phyloP scores from a whole-genome alignment of 2,329 filamentous ascomycete genomes.

The Cyclaneusma minus region DNA sequence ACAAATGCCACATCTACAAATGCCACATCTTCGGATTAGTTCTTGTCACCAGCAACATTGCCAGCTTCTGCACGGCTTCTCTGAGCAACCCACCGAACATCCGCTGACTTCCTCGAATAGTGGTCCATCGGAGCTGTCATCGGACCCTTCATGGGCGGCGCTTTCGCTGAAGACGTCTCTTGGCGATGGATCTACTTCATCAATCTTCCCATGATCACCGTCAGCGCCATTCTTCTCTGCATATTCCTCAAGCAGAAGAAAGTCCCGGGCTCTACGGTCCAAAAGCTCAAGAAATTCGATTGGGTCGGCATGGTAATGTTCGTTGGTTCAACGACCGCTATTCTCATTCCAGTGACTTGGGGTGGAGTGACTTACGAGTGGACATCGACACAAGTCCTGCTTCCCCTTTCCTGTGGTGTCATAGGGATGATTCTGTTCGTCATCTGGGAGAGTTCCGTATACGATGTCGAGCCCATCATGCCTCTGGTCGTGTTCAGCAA shows the following conservation, averaged over 20 bases:
- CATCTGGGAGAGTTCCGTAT: slow-evolving; percentile 32
- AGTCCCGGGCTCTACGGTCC: slow-evolving; percentile 8
- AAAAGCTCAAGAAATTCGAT: slow-evolving; percentile 35
- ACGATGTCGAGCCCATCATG: slow-evolving; percentile 20
- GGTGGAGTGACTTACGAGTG: slow-evolving; percentile 51
- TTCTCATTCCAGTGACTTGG: slow-evolving; percentile 47
- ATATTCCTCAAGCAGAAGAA: slow-evolving; percentile 14
- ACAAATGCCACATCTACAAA: too few relatives aligned
- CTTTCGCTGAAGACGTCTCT: slow-evolving; percentile 31
- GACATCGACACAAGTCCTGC: slow-evolving; percentile 43
- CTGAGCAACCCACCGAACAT: slow-evolving; percentile 20
- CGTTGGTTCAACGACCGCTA: slow-evolving; percentile 37
- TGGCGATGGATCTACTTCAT: slow-evolving; percentile 30
- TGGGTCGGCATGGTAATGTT: slow-evolving; percentile 48
- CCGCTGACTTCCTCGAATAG: slow-evolving; percentile 25
- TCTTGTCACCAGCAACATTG: too few relatives aligned
- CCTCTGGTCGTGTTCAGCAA: slow-evolving; percentile 27
- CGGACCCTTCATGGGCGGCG: slow-evolving; percentile 36
- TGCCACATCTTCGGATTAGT: too few relatives aligned
- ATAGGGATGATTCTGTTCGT: slow-evolving; percentile 34
- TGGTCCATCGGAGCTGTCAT: slow-evolving; percentile 40
- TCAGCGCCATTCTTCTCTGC: slow-evolving; percentile 11
- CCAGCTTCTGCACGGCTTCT: too few relatives aligned
- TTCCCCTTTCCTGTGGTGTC: slow-evolving; percentile 41
- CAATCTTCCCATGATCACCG: slow-evolving; percentile 14